Evolutionary conservation across 176 grass and related monocot genomes (phyloP).

Genomic region (Zoysia pacifica): DNA sequence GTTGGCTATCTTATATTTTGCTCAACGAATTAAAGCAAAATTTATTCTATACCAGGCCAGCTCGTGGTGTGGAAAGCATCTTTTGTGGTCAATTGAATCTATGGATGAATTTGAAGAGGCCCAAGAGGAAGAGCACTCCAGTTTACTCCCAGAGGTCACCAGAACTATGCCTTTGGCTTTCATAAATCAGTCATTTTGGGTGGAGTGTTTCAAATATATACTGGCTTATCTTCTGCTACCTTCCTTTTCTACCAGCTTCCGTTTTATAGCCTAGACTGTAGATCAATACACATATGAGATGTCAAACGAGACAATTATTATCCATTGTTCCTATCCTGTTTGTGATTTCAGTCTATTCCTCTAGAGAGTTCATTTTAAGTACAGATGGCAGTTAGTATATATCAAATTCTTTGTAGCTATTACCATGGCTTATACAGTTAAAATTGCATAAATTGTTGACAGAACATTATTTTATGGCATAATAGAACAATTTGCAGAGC

Average conservation of each 20-base stretch:
- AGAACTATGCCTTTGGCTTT: conserved; percentile 4
- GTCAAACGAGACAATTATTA: background rate
- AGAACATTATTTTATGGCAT: background rate
- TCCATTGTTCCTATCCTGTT: background rate
- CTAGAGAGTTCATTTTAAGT: background rate
- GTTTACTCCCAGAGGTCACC: conserved; percentile 62
- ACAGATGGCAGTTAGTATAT: background rate
- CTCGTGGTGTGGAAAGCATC: conserved; percentile 79
- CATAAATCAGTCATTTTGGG: conserved; percentile 6
- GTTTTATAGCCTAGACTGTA: conserved; percentile 31
- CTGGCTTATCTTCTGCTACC: background rate
- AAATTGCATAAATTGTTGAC: conserved; percentile 14
- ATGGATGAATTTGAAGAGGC: conserved; percentile 48
- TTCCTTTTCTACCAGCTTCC: background rate
- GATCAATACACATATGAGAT: background rate
- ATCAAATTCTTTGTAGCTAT: conserved; percentile 12
- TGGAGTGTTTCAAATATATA: conserved; percentile 4
- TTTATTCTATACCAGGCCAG: conserved; percentile 58
- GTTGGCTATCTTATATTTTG: background rate
- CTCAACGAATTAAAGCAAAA: conserved; percentile 20
- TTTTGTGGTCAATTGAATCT: conserved; percentile 40
- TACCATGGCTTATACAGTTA: background rate
- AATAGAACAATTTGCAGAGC: conserved; percentile 3
- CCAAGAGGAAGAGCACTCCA: conserved; percentile 69
- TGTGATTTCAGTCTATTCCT: conserved; percentile 8